Evolutionary conservation across 768 basidiomycete species (phyloP).

Genomic region (Kwoniella pini): DNA sequence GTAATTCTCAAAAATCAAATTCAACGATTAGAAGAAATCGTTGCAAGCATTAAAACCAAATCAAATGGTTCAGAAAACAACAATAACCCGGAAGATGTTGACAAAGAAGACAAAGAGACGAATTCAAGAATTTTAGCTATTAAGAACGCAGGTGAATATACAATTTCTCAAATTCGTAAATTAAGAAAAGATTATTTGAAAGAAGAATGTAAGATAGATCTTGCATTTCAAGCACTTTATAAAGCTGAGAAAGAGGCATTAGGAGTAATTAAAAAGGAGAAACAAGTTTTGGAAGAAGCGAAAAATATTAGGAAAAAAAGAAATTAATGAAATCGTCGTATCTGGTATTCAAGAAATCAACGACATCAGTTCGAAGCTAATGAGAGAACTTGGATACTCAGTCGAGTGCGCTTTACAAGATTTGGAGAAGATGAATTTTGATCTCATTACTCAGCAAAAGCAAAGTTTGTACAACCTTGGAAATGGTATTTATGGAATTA

Average conservation of each 20-base stretch:
- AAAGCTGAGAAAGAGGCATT: not conserved
- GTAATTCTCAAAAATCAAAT: not conserved
- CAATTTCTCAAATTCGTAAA: constrained; percentile 1
- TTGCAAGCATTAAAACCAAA: no score
- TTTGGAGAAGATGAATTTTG: not conserved
- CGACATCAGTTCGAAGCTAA: no score
- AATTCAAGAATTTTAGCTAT: not conserved
- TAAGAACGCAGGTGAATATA: not conserved
- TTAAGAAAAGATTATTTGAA: not conserved
- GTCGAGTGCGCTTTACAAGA: not conserved
- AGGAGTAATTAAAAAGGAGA: not conserved
- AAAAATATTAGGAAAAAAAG: not conserved
- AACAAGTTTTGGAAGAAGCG: not conserved
- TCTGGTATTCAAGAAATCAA: not conserved
- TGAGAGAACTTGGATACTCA: not conserved
- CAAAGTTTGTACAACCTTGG: not conserved
- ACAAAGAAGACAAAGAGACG: not conserved
- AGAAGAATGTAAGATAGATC: not conserved
- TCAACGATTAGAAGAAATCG: no score
- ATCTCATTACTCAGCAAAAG: not conserved
- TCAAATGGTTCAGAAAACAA: no score
- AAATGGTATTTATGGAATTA: not conserved
- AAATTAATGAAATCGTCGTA: not conserved
- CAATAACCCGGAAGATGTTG: not conserved
- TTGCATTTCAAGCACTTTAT: not conserved